These are phyloP conservation scores for Huntiella bhutanensis DNA, from an alignment of 2,329 filamentous ascomycete genomes.

Conservation along the genomic window DNA sequence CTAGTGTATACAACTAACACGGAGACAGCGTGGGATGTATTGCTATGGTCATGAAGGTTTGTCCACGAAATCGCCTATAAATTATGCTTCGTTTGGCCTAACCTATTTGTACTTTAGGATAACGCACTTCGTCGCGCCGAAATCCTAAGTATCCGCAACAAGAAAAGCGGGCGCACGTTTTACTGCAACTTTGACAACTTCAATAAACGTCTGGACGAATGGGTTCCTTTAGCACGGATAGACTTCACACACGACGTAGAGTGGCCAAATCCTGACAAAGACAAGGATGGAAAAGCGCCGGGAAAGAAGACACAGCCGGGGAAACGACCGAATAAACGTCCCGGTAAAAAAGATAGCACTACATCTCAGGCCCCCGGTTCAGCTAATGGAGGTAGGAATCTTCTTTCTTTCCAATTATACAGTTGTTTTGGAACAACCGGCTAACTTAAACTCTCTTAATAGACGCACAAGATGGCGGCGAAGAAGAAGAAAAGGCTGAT, in stretches of 20 bases:
- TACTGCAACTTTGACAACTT: constrained; percentile 98
- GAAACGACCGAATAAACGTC: constrained; percentile 40
- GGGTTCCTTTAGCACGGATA: constrained; percentile 66
- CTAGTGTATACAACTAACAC: not conserved
- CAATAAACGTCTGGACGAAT: constrained; percentile 75
- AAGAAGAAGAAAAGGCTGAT: constrained; percentile 17
- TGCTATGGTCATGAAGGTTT: constrained; percentile 35
- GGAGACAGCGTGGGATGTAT: constrained; percentile 33
- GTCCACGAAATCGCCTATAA: not conserved
- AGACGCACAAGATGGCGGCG: constrained; percentile 34
- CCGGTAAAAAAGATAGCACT: constrained; percentile 34
- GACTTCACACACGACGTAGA: constrained; percentile 83
- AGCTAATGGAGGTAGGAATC: constrained; percentile 4
- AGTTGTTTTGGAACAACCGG: not conserved
- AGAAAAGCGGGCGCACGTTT: constrained; percentile 72
- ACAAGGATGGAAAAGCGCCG: constrained; percentile 46
- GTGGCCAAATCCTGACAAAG: constrained; percentile 84
- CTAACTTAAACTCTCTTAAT: not conserved
- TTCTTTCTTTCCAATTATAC: not conserved
- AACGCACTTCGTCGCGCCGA: constrained; percentile 80
- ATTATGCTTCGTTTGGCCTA: not conserved
- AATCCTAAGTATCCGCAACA: constrained; percentile 83
- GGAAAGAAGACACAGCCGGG: constrained; percentile 36
- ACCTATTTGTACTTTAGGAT: constrained; percentile 25
- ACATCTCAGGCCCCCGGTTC: constrained; percentile 34